A percentile compares a stretch with the other conserved stretches of the same genome.
These are phyloP conservation scores for Neurospora africana DNA, from an alignment of 495 filamentous ascomycete genomes.

Conservation along the genomic window DNA sequence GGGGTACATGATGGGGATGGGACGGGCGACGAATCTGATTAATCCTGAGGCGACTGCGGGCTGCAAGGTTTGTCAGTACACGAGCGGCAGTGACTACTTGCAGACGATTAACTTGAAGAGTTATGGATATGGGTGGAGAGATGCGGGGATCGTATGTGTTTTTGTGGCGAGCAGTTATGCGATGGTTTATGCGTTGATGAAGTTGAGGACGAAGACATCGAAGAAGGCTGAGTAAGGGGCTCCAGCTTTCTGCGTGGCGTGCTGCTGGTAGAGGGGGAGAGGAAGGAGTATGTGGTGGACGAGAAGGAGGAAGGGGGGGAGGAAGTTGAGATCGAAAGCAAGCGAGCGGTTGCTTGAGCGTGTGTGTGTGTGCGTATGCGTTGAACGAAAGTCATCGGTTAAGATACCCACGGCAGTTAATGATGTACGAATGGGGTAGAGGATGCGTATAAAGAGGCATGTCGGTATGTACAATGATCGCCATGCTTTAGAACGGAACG, in stretches of 20 bases:
- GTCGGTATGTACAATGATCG: too few relatives aligned
- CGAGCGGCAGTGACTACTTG: conserved; percentile 46
- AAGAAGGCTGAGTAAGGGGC: conserved; percentile 21
- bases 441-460: too few relatives aligned
- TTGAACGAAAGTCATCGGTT: background rate
- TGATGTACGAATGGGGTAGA: background rate
- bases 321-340: too few relatives aligned
- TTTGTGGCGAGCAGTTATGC: conserved; percentile 24
- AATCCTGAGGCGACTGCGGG: conserved; percentile 31
- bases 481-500: too few relatives aligned
- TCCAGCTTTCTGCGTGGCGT: background rate
- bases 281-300: background rate
- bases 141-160: conserved; percentile 40
- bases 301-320: background rate
- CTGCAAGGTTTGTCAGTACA: conserved; percentile 56
- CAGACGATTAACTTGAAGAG: conserved; percentile 15
- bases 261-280: background rate
- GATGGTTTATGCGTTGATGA: conserved; percentile 22
- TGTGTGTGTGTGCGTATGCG: too few relatives aligned
- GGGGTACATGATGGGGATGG: conserved; percentile 17
- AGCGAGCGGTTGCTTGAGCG: too few relatives aligned
- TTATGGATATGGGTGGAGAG: conserved; percentile 49
- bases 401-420: background rate
- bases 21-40: conserved; percentile 21
- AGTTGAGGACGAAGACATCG: conserved; percentile 18